Base-by-base conservation (phyloP, 768 basidiomycete species). In the Amanita brunnescens region DNA sequence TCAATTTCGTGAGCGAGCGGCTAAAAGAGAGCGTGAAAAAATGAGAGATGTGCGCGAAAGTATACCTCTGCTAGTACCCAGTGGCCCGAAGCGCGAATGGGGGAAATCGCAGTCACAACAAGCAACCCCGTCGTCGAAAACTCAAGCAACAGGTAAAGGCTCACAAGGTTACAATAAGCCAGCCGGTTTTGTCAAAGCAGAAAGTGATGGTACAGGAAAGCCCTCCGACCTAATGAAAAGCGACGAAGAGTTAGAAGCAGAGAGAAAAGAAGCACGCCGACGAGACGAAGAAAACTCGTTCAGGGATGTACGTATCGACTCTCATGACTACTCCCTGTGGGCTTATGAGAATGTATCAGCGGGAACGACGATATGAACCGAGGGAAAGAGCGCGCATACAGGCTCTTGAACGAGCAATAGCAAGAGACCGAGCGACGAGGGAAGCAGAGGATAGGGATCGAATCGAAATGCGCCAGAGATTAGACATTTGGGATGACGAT, bases 401-500 rank as follows among this genome's bases (percentile, higher is more conserved):
- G 51, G 72, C 81, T 3, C 72, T 92, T 8, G 90, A 91, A 58
- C 80, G 90, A 3, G 74, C 84, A 0, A 83, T 91, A 45, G 74
- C 80, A 7, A 79, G 88, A 13, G 85, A 91, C 51, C 77, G 79
- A 5, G 76, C 78, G 3, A 77, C 83, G 33, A 79, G 76, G 43
- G 88, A 91, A 53, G 81, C 82, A 9, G 87, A 93, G 63, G 86
- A 88, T 23, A 80, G 84, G 6, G 89, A 92, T 57, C 76, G 81
- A 6, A 63, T 82, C 12, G 90, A 95, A 61, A 87, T 90, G 76
- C 80, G 84, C 24, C 78, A 82, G 6, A 77, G 83, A 1, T 77
- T 93, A 49, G 91, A 94, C 57, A 75, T 94, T 5, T 92, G 91
- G 83, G 91, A 95, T 60, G 88, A 91, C 54, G 94, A 95, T 52